Evolutionary conservation across 2,329 filamentous ascomycete genomes (phyloP), one percentile per base, ranked within the genome.

Genomic region (Rhynchosporium secalis): DNA sequence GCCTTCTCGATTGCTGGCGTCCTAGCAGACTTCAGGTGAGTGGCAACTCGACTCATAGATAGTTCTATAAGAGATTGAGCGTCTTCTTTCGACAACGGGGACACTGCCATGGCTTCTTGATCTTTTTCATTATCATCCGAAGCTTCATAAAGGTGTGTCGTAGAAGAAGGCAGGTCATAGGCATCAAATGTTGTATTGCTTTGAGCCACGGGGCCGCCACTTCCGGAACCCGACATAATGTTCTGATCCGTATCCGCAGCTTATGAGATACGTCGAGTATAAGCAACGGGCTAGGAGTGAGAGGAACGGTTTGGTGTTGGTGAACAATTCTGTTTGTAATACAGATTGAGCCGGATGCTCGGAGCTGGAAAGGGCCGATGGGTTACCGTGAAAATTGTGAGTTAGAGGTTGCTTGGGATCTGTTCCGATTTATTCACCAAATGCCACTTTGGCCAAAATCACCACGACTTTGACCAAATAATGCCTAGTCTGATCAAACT

Each of bases 11-110:
- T 78, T 3, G 83, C 83, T 5, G 84, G 81, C 0, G 83, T 86
- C 60, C 76, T 79, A 4, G 79, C 75, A 3, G 82, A 80, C 12
- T 83, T 82, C 45, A 86, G 75, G 52, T 83, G 80, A 4, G 82
- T 83, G 8, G 84, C 85, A 28, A 78, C 77, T 6, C 79, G 78
- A 71, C 83, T 86, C 65, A 88, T 80, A 29, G 83, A 78, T 2
- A 83, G 83, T 70, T 85, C 84, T 56, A 88, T 78, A 51, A 86
- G 79, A 7, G 83, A 84, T 66, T 85, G 82, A 4, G 81, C 84
- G 66, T 83, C 83, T 68, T 86, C 83, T 61, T 82, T 69, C 13
- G 71, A 65, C 31, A 71, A 62, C 58, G 67, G 58, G 45, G 62
- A 63, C 33, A 64, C 52, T 12, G 63, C 48, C 61, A 70, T 70